Evolutionary conservation across 176 grass and related monocot genomes (phyloP).

Genomic region (Canna indica): DNA sequence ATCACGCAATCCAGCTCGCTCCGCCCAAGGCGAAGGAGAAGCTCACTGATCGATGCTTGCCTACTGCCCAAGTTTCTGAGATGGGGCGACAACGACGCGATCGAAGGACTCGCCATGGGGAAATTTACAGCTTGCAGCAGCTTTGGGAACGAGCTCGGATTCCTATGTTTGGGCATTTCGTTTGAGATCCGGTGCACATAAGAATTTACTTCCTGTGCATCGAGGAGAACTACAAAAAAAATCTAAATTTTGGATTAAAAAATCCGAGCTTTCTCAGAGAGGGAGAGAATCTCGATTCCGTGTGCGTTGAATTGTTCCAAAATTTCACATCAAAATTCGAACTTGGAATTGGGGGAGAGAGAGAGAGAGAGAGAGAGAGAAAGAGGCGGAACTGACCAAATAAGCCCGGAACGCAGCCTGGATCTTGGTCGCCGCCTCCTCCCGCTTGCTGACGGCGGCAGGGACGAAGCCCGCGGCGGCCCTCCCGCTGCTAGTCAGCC

Average conservation of each 20-base stretch:
- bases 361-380: too few species aligned
- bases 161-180: background rate
- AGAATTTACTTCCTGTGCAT: background rate
- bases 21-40: background rate
- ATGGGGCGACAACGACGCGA: background rate
- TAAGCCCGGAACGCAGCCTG: slow-evolving; percentile 83
- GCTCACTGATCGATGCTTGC: background rate
- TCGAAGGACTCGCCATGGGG: background rate
- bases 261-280: background rate
- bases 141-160: background rate
- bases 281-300: background rate
- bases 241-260: background rate
- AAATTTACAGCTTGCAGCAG: background rate
- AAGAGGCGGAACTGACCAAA: slow-evolving; percentile 41
- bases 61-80: background rate
- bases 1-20: slow-evolving; percentile 8
- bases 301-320: too few species aligned
- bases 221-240: background rate
- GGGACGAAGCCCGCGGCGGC: slow-evolving; percentile 10
- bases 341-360: background rate
- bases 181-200: background rate
- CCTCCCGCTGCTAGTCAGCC: slow-evolving; percentile 63
- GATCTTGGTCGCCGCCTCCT: slow-evolving; percentile 66
- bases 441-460: slow-evolving; percentile 22
- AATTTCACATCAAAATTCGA: background rate